Percentiles rank a stretch among this genome's conserved stretches.
These are phyloP conservation scores for Puccinellia tenuiflora DNA, from an alignment of 176 grass and related monocot species.

Conservation along the genomic window DNA sequence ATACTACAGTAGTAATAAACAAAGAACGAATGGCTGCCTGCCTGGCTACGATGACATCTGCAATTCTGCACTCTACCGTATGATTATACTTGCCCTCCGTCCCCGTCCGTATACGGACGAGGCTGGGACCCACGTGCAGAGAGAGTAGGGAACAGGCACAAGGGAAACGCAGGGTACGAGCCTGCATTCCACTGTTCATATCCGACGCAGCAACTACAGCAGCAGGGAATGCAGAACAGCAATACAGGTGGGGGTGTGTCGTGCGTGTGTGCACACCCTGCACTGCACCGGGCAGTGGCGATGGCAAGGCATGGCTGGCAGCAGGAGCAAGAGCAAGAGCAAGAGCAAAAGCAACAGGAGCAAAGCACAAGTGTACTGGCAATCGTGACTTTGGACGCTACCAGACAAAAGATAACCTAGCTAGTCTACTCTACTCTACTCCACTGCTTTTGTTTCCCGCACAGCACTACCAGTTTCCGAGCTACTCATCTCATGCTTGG, in stretches of 20 bases:
- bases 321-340: neutral
- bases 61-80: neutral
- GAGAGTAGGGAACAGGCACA: neutral
- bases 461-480: neutral
- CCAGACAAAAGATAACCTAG: neutral
- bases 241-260: neutral
- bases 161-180: neutral
- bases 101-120: neutral
- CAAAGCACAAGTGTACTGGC: neutral
- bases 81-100: no score
- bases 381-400: slow-evolving; percentile 1
- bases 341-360: neutral
- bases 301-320: neutral
- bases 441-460: neutral
- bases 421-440: neutral
- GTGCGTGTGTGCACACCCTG: neutral
- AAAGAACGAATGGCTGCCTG: neutral
- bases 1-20: no score
- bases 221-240: neutral
- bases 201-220: neutral
- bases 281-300: no score
- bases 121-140: slow-evolving; percentile 19
- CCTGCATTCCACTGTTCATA: neutral
- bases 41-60: neutral
- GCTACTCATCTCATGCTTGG: neutral